A percentile compares a stretch with the other conserved stretches of the same genome.
Evolutionary conservation across 139 green algal genomes (phyloP).

Genomic region (Chlorella sp.): DNA sequence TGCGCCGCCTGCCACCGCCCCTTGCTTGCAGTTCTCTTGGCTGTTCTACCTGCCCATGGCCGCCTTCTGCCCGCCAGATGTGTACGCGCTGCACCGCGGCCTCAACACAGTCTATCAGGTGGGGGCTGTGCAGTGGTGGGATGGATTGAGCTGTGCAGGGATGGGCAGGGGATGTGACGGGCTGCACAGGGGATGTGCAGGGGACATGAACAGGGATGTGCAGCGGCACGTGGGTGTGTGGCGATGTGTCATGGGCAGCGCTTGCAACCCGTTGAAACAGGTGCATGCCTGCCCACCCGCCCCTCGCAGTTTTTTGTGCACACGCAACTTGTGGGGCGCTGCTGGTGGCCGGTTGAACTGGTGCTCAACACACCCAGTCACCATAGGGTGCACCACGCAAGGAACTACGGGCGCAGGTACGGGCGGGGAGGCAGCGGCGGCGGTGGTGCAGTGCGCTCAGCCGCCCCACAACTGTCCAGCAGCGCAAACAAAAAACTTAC

Average conservation of each 20-base stretch:
- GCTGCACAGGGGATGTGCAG: neutral
- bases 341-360: conserved; percentile 35
- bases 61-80: neutral
- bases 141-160: no score
- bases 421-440: neutral
- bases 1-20: no score
- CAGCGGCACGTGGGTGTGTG: no score
- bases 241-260: no score
- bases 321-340: conserved; percentile 34
- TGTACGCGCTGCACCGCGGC: conserved; percentile 10
- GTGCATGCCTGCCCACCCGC: no score
- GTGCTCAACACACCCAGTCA: conserved; percentile 43
- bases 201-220: no score
- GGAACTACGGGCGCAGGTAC: conserved; percentile 46
- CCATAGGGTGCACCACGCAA: conserved; percentile 46
- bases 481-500: no score
- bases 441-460: no score
- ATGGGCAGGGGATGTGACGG: no score
- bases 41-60: conserved; percentile 22
- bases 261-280: no score
- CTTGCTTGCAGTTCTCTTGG: conserved; percentile 1
- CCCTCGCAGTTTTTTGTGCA: conserved; percentile 40
- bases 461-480: no score
- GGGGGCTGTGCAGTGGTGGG: no score
- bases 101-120: conserved; percentile 24